Evolutionary conservation across 495 filamentous ascomycete species (phyloP).

Genomic region (Podospora australis): DNA sequence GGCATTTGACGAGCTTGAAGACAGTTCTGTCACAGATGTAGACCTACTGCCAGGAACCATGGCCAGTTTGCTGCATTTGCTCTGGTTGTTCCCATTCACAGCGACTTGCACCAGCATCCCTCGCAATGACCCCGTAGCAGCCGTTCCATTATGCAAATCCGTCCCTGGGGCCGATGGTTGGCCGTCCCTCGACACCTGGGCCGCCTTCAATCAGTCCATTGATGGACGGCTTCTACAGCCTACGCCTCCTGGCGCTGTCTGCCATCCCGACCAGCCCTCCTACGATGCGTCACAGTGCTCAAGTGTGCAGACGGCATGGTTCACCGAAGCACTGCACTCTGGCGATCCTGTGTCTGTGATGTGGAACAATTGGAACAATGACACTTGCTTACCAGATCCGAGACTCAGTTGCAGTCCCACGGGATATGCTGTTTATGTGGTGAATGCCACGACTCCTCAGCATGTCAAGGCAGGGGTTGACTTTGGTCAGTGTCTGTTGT

Average conservation of each 20-base stretch:
- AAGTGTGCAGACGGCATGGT: slow-evolving; percentile 26
- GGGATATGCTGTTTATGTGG: slow-evolving; percentile 43
- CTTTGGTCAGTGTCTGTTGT: slow-evolving; percentile 34
- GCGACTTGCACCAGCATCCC: background rate
- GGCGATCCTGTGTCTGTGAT: slow-evolving; percentile 33
- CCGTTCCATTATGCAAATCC: slow-evolving; percentile 25
- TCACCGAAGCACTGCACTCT: slow-evolving; percentile 30
- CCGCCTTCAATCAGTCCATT: slow-evolving; percentile 28
- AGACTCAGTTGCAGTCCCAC: slow-evolving; percentile 27
- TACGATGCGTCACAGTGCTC: slow-evolving; percentile 31
- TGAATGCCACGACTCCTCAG: slow-evolving; percentile 37
- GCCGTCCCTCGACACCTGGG: slow-evolving; percentile 28
- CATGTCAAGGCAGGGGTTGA: slow-evolving; percentile 38
- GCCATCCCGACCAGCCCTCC: slow-evolving; percentile 39
- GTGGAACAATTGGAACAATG: slow-evolving; percentile 40
- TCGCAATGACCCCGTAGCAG: background rate
- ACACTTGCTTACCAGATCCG: slow-evolving; percentile 37
- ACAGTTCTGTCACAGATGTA: too few relatives aligned
- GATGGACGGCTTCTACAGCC: slow-evolving; percentile 47
- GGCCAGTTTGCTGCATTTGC: too few relatives aligned
- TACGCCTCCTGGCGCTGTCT: slow-evolving; percentile 49
- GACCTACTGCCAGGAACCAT: too few relatives aligned
- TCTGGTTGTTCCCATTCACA: background rate
- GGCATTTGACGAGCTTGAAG: too few relatives aligned
- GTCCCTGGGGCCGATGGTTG: slow-evolving; percentile 27